These are phyloP conservation scores for Pythium guiyangense DNA, from an alignment of 352 stramenopile species.

Conservation along the genomic window DNA sequence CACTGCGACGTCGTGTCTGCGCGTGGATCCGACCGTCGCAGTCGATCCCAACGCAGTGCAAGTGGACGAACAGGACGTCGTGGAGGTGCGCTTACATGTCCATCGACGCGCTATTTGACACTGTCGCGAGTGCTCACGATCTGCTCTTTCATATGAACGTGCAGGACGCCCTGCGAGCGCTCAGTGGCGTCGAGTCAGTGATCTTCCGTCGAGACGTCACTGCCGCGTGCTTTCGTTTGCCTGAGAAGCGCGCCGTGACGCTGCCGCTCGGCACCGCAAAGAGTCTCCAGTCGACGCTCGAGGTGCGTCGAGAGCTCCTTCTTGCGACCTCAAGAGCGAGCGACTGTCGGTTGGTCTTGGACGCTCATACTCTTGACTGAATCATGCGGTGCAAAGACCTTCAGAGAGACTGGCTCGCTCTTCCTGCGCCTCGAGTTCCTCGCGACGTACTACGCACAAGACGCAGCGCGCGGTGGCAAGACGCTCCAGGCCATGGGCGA, in stretches of 20 bases:
- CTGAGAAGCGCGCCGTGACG: constrained; percentile 35
- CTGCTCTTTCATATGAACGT: too few species aligned
- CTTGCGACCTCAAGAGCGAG: background rate
- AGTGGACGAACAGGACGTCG: constrained; percentile 48
- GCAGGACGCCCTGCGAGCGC: constrained; percentile 49
- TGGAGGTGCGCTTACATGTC: constrained; percentile 32
- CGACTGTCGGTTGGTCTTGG: background rate
- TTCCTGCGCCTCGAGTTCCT: constrained; percentile 60
- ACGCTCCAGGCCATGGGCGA: constrained; percentile 54
- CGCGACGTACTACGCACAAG: constrained; percentile 58
- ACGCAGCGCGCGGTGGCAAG: constrained; percentile 55
- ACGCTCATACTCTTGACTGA: background rate
- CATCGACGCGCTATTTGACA: background rate
- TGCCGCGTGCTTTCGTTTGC: constrained; percentile 39
- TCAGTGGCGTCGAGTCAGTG: constrained; percentile 63
- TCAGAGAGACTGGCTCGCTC: constrained; percentile 43
- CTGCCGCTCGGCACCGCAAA: constrained; percentile 32
- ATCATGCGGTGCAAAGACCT: constrained; percentile 19
- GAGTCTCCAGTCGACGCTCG: constrained; percentile 36
- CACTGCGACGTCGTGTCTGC: constrained; percentile 12
- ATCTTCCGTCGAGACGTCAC: constrained; percentile 38
- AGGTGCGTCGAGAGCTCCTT: constrained; percentile 26
- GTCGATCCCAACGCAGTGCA: constrained; percentile 19
- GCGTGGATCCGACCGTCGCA: constrained; percentile 10
- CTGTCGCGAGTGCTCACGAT: background rate